Base-by-base conservation (phyloP, 2,329 filamentous ascomycete genomes). In the Epichloe sibirici region DNA sequence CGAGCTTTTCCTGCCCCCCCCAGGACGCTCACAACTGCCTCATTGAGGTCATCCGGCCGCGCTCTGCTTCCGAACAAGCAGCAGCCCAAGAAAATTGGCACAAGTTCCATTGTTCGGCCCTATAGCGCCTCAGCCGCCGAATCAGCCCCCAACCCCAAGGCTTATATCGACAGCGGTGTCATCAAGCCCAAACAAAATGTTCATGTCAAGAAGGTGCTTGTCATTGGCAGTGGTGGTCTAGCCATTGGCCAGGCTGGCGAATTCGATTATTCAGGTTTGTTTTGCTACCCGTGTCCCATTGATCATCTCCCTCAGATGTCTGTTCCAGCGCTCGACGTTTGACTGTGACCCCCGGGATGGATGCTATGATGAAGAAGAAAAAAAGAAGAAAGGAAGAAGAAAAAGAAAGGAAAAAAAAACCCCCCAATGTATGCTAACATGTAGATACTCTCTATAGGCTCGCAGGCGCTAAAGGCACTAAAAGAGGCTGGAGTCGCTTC, bases 181-280 rank as follows among this genome's bases (percentile, higher is more conserved):
- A 84, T 96, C 66, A 86, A 90, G 69, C 84, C 85, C 54, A 79
- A 79, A 63, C 78, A 91, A 63, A 74, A 87, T 52, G 85, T 96
- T 49, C 82, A 95, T 67, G 90, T 97, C 58, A 95, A 95, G 76
- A 97, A 97, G 75, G 91, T 97, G 50, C 76, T 97, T 57, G 90
- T 97, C 61, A 95, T 97, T 74, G 91, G 91, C 55, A 90, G 85
- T 73, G 91, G 91, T 74, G 91, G 91, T 71, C 79, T 97, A 61
- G 89, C 88, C 68, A 97, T 97, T 80, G 91, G 91, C 58, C 91
- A 97, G 73, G 91, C 91, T 59, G 91, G 91, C 74, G 91, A 97
- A 75, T 97, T 97, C 64, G 91, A 97, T 73, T 97, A 97, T 72
- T 97, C 93, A 70, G 91, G 90, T 95, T 77, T 60, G 83, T 52